A percentile compares a stretch with the other conserved stretches of the same genome.
phyloP scores from a whole-genome alignment of 1,284 basidiomycete genomes.

The Mycena sp. region DNA sequence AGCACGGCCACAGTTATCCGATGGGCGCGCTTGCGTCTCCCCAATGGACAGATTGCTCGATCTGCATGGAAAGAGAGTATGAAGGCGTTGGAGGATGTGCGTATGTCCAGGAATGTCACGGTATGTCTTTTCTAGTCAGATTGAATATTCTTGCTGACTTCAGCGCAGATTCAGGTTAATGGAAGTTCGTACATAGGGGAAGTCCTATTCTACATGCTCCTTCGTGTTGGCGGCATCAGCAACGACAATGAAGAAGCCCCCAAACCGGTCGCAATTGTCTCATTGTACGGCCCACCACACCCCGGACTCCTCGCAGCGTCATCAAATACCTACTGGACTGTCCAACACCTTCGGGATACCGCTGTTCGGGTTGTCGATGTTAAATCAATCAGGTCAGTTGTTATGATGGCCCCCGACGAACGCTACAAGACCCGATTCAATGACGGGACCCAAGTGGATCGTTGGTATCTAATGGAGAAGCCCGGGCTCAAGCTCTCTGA shows the following conservation, averaged over 20 bases:
- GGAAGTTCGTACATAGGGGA: neutral
- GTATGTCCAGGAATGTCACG: neutral
- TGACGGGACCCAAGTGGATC: conserved; percentile 1
- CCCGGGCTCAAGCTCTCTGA: conserved; percentile 13
- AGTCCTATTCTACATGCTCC: too few species aligned
- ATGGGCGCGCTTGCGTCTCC: conserved; percentile 28
- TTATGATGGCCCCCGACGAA: conserved; percentile 30
- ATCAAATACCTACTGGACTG: conserved; percentile 13
- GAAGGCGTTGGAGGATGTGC: neutral
- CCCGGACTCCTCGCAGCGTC: conserved; percentile 5
- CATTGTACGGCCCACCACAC: conserved; percentile 18
- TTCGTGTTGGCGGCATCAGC: too few species aligned
- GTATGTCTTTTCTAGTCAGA: neutral
- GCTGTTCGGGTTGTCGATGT: conserved; percentile 21
- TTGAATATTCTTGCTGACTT: neutral
- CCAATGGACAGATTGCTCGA: conserved; percentile 35
- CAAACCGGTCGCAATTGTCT: too few species aligned
- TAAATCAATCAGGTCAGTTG: conserved; percentile 10
- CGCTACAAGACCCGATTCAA: neutral
- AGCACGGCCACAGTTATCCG: neutral
- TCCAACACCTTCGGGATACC: conserved; percentile 16
- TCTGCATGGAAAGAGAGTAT: conserved; percentile 28
- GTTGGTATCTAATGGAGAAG: too few species aligned
- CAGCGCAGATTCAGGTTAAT: neutral
- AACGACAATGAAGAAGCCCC: too few species aligned